These are phyloP conservation scores for Ganoderma meredithae DNA, from an alignment of 1,284 basidiomycete species.

Conservation along the genomic window DNA sequence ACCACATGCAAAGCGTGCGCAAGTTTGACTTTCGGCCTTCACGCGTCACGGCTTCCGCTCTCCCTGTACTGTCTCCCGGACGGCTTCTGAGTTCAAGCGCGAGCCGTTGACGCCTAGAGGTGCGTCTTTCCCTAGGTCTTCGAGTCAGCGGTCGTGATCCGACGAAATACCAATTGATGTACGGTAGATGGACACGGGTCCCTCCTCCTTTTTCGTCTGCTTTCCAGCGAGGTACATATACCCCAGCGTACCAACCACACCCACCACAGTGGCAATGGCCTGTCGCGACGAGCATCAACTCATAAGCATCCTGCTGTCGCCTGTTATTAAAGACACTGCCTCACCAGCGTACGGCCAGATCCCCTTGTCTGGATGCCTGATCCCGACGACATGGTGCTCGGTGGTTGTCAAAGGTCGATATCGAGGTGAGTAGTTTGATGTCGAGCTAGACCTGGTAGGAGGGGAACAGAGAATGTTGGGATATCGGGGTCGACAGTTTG, in stretches of 20 bases:
- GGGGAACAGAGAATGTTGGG: neutral
- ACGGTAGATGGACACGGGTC: slow-evolving; percentile 41
- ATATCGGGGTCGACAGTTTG: neutral
- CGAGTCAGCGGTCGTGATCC: neutral
- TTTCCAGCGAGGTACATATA: slow-evolving; percentile 42
- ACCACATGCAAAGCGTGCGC: neutral
- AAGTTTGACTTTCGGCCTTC: slow-evolving; percentile 6
- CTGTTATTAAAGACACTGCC: neutral
- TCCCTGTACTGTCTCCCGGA: slow-evolving; percentile 33
- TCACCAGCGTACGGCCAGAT: slow-evolving; percentile 26
- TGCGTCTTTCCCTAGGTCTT: slow-evolving; percentile 23
- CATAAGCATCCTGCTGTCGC: neutral
- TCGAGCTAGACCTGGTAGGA: neutral
- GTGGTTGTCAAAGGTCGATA: neutral
- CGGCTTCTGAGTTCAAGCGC: slow-evolving; percentile 28
- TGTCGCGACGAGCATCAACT: slow-evolving; percentile 4
- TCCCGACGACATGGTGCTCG: neutral
- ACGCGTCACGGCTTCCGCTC: slow-evolving; percentile 33
- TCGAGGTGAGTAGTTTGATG: neutral
- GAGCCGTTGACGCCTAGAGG: slow-evolving; percentile 20
- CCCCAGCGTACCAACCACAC: slow-evolving; percentile 35
- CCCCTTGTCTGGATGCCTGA: slow-evolving; percentile 24
- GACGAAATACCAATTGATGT: slow-evolving; percentile 14
- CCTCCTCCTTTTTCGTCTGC: slow-evolving; percentile 38
- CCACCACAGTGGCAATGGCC: slow-evolving; percentile 38